phyloP scores from a whole-genome alignment of 768 basidiomycete species.

The Coprinopsis cinerea region DNA sequence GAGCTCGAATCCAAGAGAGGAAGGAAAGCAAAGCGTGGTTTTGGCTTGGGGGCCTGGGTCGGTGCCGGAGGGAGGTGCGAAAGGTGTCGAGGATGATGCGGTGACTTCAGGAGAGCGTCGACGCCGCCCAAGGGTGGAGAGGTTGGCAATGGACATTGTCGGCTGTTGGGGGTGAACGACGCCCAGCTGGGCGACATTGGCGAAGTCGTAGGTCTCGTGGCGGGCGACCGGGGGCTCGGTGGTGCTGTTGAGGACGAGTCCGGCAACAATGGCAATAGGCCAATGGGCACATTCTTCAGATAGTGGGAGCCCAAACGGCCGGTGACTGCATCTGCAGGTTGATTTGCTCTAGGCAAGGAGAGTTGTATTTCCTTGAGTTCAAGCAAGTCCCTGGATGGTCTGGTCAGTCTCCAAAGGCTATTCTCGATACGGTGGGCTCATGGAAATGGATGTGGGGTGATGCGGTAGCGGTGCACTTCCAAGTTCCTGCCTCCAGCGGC shows the following conservation, averaged over 20 bases:
- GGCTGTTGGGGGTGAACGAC: constrained; percentile 5
- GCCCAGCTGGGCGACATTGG: constrained; percentile 1
- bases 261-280: constrained; percentile 50
- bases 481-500: too few species aligned
- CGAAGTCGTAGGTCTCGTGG: constrained; percentile 7
- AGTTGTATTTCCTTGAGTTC: constrained; percentile 68
- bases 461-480: constrained; percentile 5
- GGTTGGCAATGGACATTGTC: constrained; percentile 3
- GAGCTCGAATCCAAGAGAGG: constrained; percentile 10
- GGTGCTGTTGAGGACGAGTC: constrained; percentile 14
- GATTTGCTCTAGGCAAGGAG: constrained; percentile 53
- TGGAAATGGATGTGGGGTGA: too few species aligned
- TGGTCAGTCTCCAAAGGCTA: constrained; percentile 8
- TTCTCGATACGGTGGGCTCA: too few species aligned
- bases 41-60: constrained; percentile 4
- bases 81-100: constrained; percentile 10
- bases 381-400: constrained; percentile 44
- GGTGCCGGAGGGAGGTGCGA: constrained; percentile 10
- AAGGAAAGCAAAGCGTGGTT: constrained; percentile 15
- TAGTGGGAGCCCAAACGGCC: constrained; percentile 35
- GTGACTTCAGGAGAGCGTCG: neutral
- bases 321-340: constrained; percentile 37
- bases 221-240: constrained; percentile 8
- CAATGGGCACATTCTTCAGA: constrained; percentile 55
- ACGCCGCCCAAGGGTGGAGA: constrained; percentile 1